These are phyloP conservation scores for Aspergillus taichungensis DNA, from an alignment of 495 filamentous ascomycete species.

Conservation along the genomic window DNA sequence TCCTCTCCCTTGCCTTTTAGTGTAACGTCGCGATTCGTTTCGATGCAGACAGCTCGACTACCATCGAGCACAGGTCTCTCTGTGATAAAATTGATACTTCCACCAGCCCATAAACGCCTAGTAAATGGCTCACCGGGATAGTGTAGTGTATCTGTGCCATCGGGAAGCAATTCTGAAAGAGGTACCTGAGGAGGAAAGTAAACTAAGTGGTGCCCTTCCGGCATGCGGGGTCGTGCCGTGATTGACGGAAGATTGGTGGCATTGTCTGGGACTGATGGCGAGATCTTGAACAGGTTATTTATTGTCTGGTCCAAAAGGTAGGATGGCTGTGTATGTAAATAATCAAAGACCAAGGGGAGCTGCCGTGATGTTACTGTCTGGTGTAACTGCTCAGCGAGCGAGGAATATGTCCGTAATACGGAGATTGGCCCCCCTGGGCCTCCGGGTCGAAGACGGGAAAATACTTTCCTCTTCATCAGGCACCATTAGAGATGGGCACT, in stretches of 20 bases:
- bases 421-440: not conserved
- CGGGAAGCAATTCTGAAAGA: slow-evolving; percentile 48
- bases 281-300: slow-evolving; percentile 42
- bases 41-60: slow-evolving; percentile 47
- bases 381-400: slow-evolving; percentile 21
- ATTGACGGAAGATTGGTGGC: slow-evolving; percentile 25
- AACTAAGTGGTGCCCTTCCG: slow-evolving; percentile 52
- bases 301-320: slow-evolving; percentile 59
- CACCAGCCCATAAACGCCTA: slow-evolving; percentile 76
- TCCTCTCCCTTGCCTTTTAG: slow-evolving; percentile 45
- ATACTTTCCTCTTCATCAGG: slow-evolving; percentile 10
- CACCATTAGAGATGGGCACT: not conserved
- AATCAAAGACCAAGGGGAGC: slow-evolving; percentile 52
- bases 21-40: slow-evolving; percentile 54
- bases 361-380: slow-evolving; percentile 36
- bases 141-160: slow-evolving; percentile 66
- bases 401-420: slow-evolving; percentile 15
- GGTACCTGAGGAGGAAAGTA: slow-evolving; percentile 62
- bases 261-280: not conserved
- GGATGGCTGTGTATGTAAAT: slow-evolving; percentile 53
- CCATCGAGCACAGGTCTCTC: slow-evolving; percentile 37
- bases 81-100: slow-evolving; percentile 30
- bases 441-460: slow-evolving; percentile 1
- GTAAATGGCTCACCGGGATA: slow-evolving; percentile 56
- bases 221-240: slow-evolving; percentile 26